A percentile compares a stretch with the other conserved stretches of the same genome.
Conservation (phyloP, 1,284 basidiomycete species). For the Boletus semigastroideus region DNA sequence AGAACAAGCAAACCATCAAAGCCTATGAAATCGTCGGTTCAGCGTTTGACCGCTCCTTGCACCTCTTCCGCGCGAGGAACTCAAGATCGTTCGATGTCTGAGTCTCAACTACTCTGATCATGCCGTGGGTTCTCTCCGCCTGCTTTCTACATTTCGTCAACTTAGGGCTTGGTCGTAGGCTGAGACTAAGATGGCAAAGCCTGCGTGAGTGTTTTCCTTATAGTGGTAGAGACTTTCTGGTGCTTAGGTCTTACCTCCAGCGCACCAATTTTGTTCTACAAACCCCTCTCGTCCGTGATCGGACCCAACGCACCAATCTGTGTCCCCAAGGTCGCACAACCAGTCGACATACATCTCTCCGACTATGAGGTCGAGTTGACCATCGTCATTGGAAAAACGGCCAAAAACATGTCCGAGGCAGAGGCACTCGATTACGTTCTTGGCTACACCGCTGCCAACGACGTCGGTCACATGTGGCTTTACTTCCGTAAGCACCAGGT, state of each 20-base stretch:
- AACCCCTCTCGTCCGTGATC: conserved; percentile 71
- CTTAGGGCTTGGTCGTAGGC: conserved; percentile 40
- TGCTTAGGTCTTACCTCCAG: conserved; percentile 29
- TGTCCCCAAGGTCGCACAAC: conserved; percentile 70
- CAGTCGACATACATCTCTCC: conserved; percentile 67
- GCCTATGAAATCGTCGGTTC: conserved; percentile 71
- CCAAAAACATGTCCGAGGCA: conserved; percentile 73
- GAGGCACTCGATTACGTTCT: conserved; percentile 82
- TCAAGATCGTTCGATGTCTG: conserved; percentile 72
- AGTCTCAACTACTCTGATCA: conserved; percentile 82
- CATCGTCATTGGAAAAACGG: conserved; percentile 79
- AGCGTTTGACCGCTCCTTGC: conserved; percentile 66
- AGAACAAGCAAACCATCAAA: conserved; percentile 53
- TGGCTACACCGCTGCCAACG: conserved; percentile 79
- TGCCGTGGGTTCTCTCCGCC: conserved; percentile 57
- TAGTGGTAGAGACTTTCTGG: background rate
- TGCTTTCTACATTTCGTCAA: background rate
- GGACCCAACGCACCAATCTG: conserved; percentile 65
- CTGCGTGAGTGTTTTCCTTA: conserved; percentile 47
- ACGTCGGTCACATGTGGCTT: conserved; percentile 31
- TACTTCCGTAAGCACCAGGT: conserved; percentile 69
- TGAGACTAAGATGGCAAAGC: conserved; percentile 62
- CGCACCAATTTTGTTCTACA: conserved; percentile 78
- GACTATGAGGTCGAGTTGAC: conserved; percentile 92
- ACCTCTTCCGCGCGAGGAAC: conserved; percentile 64